phyloP scores from a whole-genome alignment of 225 moss, liverwort and hornwort genomes.

The Thuidium tamariscinum region DNA sequence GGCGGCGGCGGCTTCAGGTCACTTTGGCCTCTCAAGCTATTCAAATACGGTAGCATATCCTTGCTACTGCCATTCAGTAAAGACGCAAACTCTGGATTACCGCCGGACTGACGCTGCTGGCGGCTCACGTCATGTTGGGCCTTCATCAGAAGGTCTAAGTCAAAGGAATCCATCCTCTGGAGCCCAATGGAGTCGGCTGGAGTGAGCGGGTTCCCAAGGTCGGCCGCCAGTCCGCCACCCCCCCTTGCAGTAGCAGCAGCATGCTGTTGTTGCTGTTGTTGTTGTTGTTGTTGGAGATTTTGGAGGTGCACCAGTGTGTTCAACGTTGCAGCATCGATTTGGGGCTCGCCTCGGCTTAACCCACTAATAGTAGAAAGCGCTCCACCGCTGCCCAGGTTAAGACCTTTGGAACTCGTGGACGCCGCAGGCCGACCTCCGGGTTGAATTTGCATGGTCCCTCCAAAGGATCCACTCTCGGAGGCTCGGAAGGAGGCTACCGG shows the following conservation, averaged over 20 bases:
- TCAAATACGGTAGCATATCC: slow-evolving; percentile 16
- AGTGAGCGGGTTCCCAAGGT: not conserved
- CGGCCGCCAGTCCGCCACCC: not conserved
- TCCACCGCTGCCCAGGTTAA: slow-evolving; percentile 25
- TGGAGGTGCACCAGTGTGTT: slow-evolving; percentile 65
- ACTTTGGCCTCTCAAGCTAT: slow-evolving; percentile 19
- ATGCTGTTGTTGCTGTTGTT: not conserved
- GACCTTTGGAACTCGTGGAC: slow-evolving; percentile 46
- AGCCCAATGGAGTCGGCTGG: slow-evolving; percentile 31
- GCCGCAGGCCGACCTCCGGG: slow-evolving; percentile 75
- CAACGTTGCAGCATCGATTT: slow-evolving; percentile 56
- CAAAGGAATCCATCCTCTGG: slow-evolving; percentile 68
- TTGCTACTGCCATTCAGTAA: slow-evolving; percentile 15
- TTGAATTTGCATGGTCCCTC: slow-evolving; percentile 91
- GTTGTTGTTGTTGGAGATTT: slow-evolving; percentile 35
- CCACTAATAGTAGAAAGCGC: not conserved
- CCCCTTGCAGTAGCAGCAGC: not conserved
- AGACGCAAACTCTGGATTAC: slow-evolving; percentile 12
- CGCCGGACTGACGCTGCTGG: slow-evolving; percentile 24
- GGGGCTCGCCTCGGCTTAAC: slow-evolving; percentile 17
- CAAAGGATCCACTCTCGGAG: slow-evolving; percentile 56
- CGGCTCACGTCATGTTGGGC: slow-evolving; percentile 60
- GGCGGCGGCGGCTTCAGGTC: slow-evolving; percentile 23
- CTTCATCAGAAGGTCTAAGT: slow-evolving; percentile 79
- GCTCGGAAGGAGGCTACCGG: slow-evolving; percentile 78